Base-by-base conservation (phyloP, 2,329 filamentous ascomycete species). In the Orbilia javanica region DNA sequence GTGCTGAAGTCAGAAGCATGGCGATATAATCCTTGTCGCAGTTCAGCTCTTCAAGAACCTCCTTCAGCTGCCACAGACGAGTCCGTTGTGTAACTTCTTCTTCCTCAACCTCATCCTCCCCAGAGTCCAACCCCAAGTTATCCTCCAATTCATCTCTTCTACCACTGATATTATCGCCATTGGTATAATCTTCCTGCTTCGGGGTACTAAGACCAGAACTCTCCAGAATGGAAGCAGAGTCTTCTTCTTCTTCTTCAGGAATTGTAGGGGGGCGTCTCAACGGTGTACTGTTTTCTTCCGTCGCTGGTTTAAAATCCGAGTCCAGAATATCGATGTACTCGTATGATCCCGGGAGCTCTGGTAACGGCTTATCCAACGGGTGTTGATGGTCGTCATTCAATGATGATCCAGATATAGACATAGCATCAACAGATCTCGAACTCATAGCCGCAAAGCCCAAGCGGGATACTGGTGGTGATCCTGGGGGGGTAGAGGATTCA, bases 11-110 rank as follows among this genome's bases (percentile, higher is more conserved):
- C 11, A 76, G 29, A 18, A 76, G 46, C 0, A 36, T 64, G 22
- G 72, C 72, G 36, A 70, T 52, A 57, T 76, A 69, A 20, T 65
- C 46, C 22, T 50, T 66, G 13, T 76, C 72, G 18, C 72, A 76
- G 13, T 44, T 27, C 13, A 69, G 18, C 5, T 52, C 36, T n/a
- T 65, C 48, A 44, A 76, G 44, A 29, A 31, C 55, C 39, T 76
- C 64, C 39, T 70, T 76, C 46, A 76, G 22, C 5, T 76, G 65
- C 27, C 13, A 18, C 64, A 67, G 15, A 10, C 46, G 25, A 15
- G 27, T 18, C 10, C 20, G 31, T 2, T 7, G n/a, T 44, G 31
- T 25, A 10, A 13, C 7, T 25, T 25, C 15, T 15, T 39, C 53
- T 7, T 39, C 42, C 31, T 60, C 53, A 18, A 20, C 4, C 3